Evolutionary conservation across 2,329 filamentous ascomycete genomes (phyloP), one percentile per base, ranked within the genome.

Genomic region (Trichoderma cornu-damae): DNA sequence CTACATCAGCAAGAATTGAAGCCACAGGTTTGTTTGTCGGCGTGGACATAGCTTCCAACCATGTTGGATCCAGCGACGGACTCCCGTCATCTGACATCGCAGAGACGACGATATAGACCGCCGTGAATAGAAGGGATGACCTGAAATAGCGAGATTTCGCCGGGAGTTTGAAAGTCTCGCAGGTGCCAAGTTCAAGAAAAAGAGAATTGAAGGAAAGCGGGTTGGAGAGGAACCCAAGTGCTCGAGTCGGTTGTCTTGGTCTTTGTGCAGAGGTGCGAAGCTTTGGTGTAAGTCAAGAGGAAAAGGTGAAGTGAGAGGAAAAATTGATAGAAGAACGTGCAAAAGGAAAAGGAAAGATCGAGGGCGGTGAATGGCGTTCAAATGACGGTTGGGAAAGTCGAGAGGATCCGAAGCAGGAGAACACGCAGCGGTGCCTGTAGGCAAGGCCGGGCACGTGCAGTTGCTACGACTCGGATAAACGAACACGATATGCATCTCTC

Each of bases 391-490:
- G 20, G 14, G 6, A 7, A n/a, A 34, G 43, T 24, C 14, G 47
- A 30, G 42, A 49, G 22, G 7, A 42, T 16, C 20, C 20, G 12
- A 32, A 9, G 38, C 38, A 43, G 37, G 20, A 22, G 38, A 57
- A 18, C 42, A 38, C 12, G 12, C 4, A 38, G 24, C 26, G 9
- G 5, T 30, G 9, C 28, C 2, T 30, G 28, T n/a, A 28, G 49
- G 8, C 5, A 46, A 38, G 6, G 53, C 44, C 22, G 28, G 35
- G 53, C 53, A 57, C 43, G 53, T 48, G 53, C 53, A 42, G 16
- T 8, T 12, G 4, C 48, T 42, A 37, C 48, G n/a, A 12, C 37
- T 50, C 14, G 20, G 49, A 12, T 18, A 47, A 14, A 43, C 6
- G 12, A 34, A 35, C 35, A 14, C 9, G 22, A 48, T 8, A 47